Evolutionary conservation across 306 rosid genomes (phyloP).

Genomic region (Glycine latifolia): DNA sequence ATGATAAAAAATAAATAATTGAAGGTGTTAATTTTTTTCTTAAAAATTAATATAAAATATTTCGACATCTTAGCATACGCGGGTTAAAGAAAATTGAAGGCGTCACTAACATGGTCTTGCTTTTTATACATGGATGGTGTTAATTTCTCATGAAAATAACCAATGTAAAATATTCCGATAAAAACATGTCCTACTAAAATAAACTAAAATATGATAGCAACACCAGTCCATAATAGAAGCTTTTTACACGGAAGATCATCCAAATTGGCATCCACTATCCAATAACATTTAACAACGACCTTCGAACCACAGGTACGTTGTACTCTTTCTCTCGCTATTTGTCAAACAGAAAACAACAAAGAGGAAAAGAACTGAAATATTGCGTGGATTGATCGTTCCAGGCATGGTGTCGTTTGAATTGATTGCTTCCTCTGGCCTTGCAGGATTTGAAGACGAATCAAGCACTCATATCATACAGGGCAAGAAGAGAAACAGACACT

Average conservation of each 20-base stretch:
- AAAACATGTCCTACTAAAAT: neutral
- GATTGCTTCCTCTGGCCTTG: conserved; percentile 33
- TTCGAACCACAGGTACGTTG: neutral
- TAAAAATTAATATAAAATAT: no score
- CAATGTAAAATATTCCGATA: neutral
- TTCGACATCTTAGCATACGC: no score
- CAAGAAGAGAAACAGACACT: conserved; percentile 45
- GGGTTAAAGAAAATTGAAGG: neutral
- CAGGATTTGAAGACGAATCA: conserved; percentile 52
- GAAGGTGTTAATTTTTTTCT: no score
- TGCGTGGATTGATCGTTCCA: conserved; percentile 44
- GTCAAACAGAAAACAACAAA: conserved; percentile 33
- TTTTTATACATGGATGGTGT: neutral
- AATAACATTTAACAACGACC: conserved; percentile 26
- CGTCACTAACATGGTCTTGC: neutral
- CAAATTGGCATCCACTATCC: conserved; percentile 37
- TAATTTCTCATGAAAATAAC: neutral
- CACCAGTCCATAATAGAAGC: neutral
- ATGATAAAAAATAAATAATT: no score
- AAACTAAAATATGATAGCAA: neutral
- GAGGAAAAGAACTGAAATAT: neutral
- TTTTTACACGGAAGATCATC: conserved; percentile 45
- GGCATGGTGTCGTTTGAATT: conserved; percentile 53
- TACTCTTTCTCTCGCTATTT: conserved; percentile 1
- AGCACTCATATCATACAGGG: conserved; percentile 68